Conservation (phyloP, 345 rosid species). For the Melaleuca alternifolia region DNA sequence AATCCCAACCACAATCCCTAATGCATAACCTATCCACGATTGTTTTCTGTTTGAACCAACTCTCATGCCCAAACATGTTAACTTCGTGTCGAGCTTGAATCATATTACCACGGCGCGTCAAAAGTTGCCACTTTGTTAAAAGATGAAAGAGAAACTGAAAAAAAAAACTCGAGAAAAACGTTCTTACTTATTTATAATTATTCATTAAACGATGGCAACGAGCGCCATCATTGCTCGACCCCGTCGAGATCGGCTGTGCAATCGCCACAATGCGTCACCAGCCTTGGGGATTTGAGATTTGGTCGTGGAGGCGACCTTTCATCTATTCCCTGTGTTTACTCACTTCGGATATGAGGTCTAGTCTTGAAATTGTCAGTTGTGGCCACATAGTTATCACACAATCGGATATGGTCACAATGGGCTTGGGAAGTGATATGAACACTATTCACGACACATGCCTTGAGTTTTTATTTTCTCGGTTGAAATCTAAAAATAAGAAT, state of each 20-base stretch:
- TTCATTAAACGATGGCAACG: too few species aligned
- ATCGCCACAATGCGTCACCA: rapidly evolving
- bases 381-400: rapidly evolving
- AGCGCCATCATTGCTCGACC: neutral
- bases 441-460: neutral
- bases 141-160: neutral
- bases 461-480: neutral
- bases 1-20: neutral
- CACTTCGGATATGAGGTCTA: neutral
- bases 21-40: neutral
- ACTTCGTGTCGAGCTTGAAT: neutral
- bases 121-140: neutral
- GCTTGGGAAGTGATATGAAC: neutral
- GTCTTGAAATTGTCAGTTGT: neutral
- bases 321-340: neutral
- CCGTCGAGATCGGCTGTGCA: rapidly evolving
- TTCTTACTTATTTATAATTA: neutral
- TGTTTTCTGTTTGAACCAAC: neutral
- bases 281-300: neutral
- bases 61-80: neutral
- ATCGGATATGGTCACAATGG: rapidly evolving
- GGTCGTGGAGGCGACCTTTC: neutral
- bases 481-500: neutral
- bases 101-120: rapidly evolving
- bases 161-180: neutral